Evolutionary conservation across 192 early-diverging fungal species (phyloP), one percentile per base, ranked within the genome.

Genomic region (Backusella liffmaniae): DNA sequence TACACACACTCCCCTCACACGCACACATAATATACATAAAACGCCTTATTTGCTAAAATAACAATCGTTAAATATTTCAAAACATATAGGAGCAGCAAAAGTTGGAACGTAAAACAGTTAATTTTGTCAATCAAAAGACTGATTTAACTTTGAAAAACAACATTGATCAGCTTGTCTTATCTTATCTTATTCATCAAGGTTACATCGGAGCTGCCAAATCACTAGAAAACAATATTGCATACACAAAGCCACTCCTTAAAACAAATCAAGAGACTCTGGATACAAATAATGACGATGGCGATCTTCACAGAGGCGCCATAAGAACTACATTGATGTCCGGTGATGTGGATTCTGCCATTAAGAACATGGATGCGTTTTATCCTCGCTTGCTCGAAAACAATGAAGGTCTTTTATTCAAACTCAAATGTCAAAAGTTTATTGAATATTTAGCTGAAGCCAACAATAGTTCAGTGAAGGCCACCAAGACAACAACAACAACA

Each of bases 351-450:
- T 26, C 72, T 0, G 95, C 97, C 5, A 87, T 96, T 41, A 76
- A 82, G 26, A 68, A 93, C 62, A 79, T 91, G 23, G 85, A 94
- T 51, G 73, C 80, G 2, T 79, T 86, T 30, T 96, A 92, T 75
- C 95, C 96, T 9, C 77, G 70, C 0, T 83, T 97, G 16, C 83
- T 96, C 12, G 42, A 53, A 8, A 76, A 82, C 8, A 89, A 95
- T 76, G 89, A 86, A 37, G 81, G 88, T 36, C 79, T 97, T 67
- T 84, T 88, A 51, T 95, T 97, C 72, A 88, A 90, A 71, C 90
- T 98, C 37, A 84, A 90, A 15, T 94, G 94, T 74, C 90, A 89
- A 51, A 89, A 93, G 77, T 97, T 96, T 83, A 85, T 97, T 21
- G 96, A 98, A 41, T 42, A 30, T 23, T 44, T 71, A 18, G 56